Evolutionary conservation across 164 flowering plant species (phyloP), one percentile per base, ranked within the genome.

Genomic region (Vitis labrusca): DNA sequence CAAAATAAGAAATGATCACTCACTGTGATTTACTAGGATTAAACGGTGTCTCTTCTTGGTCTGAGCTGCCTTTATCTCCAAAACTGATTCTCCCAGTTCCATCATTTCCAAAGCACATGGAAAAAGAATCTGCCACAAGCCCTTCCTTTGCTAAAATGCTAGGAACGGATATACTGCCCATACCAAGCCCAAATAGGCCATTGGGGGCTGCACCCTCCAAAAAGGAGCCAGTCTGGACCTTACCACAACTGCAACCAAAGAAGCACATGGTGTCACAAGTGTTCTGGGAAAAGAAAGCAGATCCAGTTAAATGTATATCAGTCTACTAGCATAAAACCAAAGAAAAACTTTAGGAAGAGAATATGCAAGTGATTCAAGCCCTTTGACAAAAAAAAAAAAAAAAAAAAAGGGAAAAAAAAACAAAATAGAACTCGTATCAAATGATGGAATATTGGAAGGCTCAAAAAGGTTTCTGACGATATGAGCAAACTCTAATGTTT

Each of bases 181-280:
- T 74, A 13, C 96, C 97, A 66, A 96, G 98, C 32, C 98, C 99
- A 74, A 93, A 79, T 50, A 93, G 80, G 74, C 99, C 99, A 71
- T 93, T 91, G 5, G 89, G 87, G 71, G 97, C 98, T 49, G 82
- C 93, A 77, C 85, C 87, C 12, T 75, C 75, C 78, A 88, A 76
- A 73, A 93, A 93, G 48, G 84, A 75, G 68, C 98, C 99, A 15
- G 91, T 91, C 79, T 93, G 93, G 61, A 71, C 75, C 72, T 71
- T 78, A 59, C 98, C 99, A 83, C 97, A 96, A 10, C 99, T 96
- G 86, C 81, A 79, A 6, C 7, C 51, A 59, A 71, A 76, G 50
- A 51, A 73, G 64, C 50, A 50, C 16, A 58, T 16, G 15, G 17
- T 29, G 15, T 19, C 8, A 52, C 1, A 16, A 49, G n/a, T 14